Conservation (phyloP, 768 basidiomycete genomes). For the Pleurotus salmoneostramineus region DNA sequence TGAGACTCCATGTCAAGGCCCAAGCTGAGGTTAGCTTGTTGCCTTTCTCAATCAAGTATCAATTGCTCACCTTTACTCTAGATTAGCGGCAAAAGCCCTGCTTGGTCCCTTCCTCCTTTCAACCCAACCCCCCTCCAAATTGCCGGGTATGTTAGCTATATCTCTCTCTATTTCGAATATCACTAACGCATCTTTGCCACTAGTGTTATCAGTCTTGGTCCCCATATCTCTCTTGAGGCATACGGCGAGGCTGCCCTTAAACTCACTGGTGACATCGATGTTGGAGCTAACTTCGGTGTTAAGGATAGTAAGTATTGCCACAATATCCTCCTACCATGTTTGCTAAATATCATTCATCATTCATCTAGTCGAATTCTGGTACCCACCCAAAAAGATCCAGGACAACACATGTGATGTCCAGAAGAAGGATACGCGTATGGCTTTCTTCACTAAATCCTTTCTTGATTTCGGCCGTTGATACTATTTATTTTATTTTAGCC, state of each 20-base stretch:
- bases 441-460: neutral
- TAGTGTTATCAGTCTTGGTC: conserved; percentile 1
- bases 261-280: conserved; percentile 1
- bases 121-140: conserved; percentile 5
- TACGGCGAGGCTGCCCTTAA: neutral
- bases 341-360: neutral
- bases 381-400: neutral
- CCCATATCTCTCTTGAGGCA: neutral
- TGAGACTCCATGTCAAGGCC: conserved; percentile 1
- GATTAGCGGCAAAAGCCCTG: neutral
- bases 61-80: neutral
- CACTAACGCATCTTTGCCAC: neutral
- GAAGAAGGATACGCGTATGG: neutral
- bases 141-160: neutral
- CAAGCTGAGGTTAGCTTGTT: neutral
- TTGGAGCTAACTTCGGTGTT: neutral
- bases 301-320: neutral
- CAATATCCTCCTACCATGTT: neutral
- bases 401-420: neutral
- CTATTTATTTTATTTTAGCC: neutral
- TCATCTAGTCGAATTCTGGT: conserved; percentile 3
- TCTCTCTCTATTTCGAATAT: too few species aligned
- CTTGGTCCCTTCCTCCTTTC: neutral
- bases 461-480: too few species aligned
- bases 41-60: neutral